Base-by-base conservation (phyloP, 768 basidiomycete genomes). In the Mycena vulgaris region DNA sequence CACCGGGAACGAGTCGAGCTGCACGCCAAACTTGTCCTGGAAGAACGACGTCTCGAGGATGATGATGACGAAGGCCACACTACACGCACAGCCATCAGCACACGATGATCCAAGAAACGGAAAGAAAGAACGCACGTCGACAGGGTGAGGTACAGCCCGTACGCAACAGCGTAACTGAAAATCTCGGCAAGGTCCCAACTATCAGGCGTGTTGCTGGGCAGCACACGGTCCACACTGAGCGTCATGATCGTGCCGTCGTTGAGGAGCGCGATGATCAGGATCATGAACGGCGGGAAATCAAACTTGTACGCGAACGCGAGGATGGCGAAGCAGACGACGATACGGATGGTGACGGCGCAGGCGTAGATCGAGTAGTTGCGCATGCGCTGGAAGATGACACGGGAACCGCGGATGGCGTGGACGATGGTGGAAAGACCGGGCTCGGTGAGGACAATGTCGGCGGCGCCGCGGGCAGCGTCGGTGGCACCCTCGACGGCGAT, bases 231-330 rank as follows among this genome's bases (percentile, higher is more conserved):
- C 48, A 97, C 93, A 7, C 94, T 95, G 66, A 98, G 88, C 9
- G 97, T 99, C 96, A 99, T 98, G 88, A 99, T 98, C 71, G 97
- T 98, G 79, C 97, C 97, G 79, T 99, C 97, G 82, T 99, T 99
- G 75, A 98, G 86, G 40, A 98, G 88, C 67, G 97, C 97, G 74
- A 99, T 96, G 82, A 98, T 95, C 81, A 99, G 93, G 75, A 99
- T 91, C 97, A 98, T 99, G 90, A 99, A 99, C 16, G 97, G 96
- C 74, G 97, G 97, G 95, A 99, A 99, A 83, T 98, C 94, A 83
- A 97, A 96, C 87, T 92, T 90, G 92, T 96, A 99, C 39, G 92
- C 92, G 81, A 98, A 98, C 49, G 95, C 94, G 80, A 99, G 87
- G 85, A 98, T 92, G 70, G 96, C 91, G 84, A 99, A 98, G 83